A percentile compares a stretch with the other conserved stretches of the same genome.
phyloP scores from a whole-genome alignment of 768 basidiomycete genomes.

The Psilocybe tampanensis region DNA sequence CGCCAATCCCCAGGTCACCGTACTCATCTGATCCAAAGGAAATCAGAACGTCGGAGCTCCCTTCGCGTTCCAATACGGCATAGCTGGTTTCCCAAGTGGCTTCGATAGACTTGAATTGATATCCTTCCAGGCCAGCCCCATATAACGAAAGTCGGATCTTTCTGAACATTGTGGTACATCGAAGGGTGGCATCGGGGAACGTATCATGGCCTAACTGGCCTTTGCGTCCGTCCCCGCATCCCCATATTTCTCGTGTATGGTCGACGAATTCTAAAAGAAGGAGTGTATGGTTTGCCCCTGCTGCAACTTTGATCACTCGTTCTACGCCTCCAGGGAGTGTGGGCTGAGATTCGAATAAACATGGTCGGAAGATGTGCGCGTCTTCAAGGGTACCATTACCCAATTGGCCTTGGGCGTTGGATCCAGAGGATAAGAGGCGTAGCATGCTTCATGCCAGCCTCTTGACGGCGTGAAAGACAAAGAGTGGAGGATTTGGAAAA shows the following conservation, averaged over 20 bases:
- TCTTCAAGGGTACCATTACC: constrained; percentile 49
- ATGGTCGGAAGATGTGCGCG: constrained; percentile 41
- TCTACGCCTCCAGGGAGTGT: constrained; percentile 31
- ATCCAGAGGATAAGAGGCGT: constrained; percentile 42
- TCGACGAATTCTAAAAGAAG: constrained; percentile 51
- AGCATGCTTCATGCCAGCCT: constrained; percentile 16
- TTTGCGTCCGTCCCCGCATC: constrained; percentile 66
- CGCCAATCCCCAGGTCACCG: constrained; percentile 72
- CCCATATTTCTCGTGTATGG: constrained; percentile 56
- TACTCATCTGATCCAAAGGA: constrained; percentile 88
- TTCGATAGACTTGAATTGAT: constrained; percentile 52
- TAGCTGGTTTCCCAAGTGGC: constrained; percentile 88
- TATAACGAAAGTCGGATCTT: constrained; percentile 45
- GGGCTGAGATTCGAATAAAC: constrained; percentile 36
- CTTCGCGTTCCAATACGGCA: constrained; percentile 53
- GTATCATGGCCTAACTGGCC: constrained; percentile 71
- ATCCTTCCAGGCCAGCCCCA: constrained; percentile 37
- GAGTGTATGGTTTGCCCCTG: constrained; percentile 83
- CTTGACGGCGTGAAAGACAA: too few species aligned
- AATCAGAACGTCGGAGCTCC: constrained; percentile 54
- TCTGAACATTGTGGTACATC: constrained; percentile 42
- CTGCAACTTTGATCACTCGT: constrained; percentile 53
- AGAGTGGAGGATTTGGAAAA: too few species aligned
- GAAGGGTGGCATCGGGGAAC: constrained; percentile 16
- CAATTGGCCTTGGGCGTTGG: constrained; percentile 58